Percentiles rank a stretch among this genome's conserved stretches.
Conservation (phyloP, 768 basidiomycete genomes). For the Phaeolepiota aurea region DNA sequence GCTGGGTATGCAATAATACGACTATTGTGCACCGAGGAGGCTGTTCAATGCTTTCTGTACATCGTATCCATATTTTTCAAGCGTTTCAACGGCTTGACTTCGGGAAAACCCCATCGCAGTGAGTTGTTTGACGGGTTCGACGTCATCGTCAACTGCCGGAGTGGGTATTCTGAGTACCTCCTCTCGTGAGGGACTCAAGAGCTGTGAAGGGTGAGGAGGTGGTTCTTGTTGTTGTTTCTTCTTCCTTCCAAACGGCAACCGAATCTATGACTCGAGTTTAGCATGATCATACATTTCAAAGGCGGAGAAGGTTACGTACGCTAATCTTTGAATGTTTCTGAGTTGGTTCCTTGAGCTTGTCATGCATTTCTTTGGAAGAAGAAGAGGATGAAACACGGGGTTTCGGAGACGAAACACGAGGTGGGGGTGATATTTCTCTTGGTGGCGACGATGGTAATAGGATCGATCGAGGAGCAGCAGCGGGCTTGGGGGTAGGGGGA, state of each 20-base stretch:
- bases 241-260: conserved; percentile 70
- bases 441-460: conserved; percentile 21
- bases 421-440: conserved; percentile 36
- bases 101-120: conserved; percentile 90
- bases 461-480: conserved; percentile 27
- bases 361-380: conserved; percentile 49
- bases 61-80: conserved; percentile 82
- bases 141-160: conserved; percentile 61
- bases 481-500: conserved; percentile 25
- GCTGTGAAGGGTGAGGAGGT: conserved; percentile 30
- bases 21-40: conserved; percentile 35
- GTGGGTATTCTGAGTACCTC: conserved; percentile 32
- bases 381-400: conserved; percentile 46
- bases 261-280: conserved; percentile 40
- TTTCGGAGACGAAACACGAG: conserved; percentile 50
- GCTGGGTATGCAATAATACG: too few relatives aligned
- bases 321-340: conserved; percentile 67
- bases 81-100: conserved; percentile 68
- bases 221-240: conserved; percentile 56
- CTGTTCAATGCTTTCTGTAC: conserved; percentile 71
- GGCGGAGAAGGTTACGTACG: conserved; percentile 35
- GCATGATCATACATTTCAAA: conserved; percentile 1
- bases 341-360: conserved; percentile 49
- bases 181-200: conserved; percentile 35
- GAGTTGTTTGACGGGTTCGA: conserved; percentile 70